Percentiles rank a stretch among this genome's conserved stretches.
phyloP scores from a whole-genome alignment of 257 asterid genomes.

The Solanum chmielewskii region DNA sequence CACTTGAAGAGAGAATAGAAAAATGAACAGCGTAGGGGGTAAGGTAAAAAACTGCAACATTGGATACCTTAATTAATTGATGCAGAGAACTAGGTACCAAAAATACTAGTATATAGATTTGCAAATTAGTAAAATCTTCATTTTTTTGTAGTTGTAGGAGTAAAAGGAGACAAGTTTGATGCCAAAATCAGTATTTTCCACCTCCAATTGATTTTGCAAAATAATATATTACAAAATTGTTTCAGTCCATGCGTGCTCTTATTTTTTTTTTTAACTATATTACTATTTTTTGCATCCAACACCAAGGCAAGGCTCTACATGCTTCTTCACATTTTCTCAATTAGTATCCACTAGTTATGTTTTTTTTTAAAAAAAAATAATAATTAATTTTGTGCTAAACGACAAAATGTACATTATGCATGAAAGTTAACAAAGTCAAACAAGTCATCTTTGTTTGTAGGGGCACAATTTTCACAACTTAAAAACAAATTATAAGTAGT shows the following conservation, averaged over 20 bases:
- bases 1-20: neutral
- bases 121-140: slow-evolving; percentile 6
- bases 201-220: neutral
- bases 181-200: neutral
- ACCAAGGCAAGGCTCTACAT: neutral
- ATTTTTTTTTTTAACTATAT: neutral
- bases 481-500: neutral
- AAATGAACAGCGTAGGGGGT: neutral
- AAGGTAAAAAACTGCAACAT: slow-evolving; percentile 6
- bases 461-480: neutral
- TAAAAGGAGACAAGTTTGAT: slow-evolving; percentile 10
- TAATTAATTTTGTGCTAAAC: neutral
- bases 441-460: neutral
- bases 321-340: neutral
- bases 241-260: neutral
- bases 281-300: neutral
- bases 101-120: neutral
- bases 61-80: slow-evolving; percentile 24
- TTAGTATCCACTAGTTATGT: neutral
- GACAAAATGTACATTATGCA: neutral
- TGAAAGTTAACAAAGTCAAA: neutral
- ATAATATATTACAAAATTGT: neutral
- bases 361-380: neutral
- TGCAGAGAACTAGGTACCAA: slow-evolving; percentile 9
- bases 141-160: neutral